Conservation (phyloP, 805 yeast species). For the Ogataea wickerhamii region DNA sequence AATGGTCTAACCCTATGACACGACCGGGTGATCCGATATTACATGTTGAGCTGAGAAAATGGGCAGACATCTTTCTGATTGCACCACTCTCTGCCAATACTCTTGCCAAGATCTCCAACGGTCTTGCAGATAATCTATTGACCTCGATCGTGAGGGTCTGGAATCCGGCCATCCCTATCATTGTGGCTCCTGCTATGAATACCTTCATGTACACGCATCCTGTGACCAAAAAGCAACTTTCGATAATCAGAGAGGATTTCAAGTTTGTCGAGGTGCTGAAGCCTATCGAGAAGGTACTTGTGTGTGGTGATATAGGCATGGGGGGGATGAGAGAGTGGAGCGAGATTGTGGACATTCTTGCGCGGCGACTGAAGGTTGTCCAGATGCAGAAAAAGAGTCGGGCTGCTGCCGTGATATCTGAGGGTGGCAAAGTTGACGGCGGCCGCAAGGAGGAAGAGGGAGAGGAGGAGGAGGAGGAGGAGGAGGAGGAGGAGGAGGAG, state of each 20-base stretch:
- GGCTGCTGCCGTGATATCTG: conserved; percentile 19
- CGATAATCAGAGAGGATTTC: conserved; percentile 80
- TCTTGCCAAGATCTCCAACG: conserved; percentile 81
- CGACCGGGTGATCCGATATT: conserved; percentile 95
- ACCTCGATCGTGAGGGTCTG: conserved; percentile 92
- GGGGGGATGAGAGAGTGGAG: conserved; percentile 99
- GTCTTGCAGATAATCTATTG: conserved; percentile 86
- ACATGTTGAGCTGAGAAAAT: conserved; percentile 89
- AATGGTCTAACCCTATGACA: conserved; percentile 58
- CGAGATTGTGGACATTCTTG: conserved; percentile 84
- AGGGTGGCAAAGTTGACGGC: conserved; percentile 47
- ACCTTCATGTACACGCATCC: conserved; percentile 88
- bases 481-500: conserved; percentile 46
- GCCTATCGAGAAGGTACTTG: conserved; percentile 95
- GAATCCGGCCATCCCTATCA: conserved; percentile 87
- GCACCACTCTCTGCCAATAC: conserved; percentile 97
- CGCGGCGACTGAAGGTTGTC: conserved; percentile 61
- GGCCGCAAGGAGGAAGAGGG: conserved; percentile 44
- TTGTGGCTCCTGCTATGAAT: conserved; percentile 95
- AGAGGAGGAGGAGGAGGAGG: conserved; percentile 44
- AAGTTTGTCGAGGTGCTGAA: conserved; percentile 91
- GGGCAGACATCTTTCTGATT: conserved; percentile 92
- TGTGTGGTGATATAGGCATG: conserved; percentile 96
- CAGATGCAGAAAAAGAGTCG: conserved; percentile 52
- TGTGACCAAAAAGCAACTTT: conserved; percentile 78